Evolutionary conservation across 1,284 basidiomycete genomes (phyloP), one percentile per base, ranked within the genome.

Genomic region (Leccinum pallidistipes): DNA sequence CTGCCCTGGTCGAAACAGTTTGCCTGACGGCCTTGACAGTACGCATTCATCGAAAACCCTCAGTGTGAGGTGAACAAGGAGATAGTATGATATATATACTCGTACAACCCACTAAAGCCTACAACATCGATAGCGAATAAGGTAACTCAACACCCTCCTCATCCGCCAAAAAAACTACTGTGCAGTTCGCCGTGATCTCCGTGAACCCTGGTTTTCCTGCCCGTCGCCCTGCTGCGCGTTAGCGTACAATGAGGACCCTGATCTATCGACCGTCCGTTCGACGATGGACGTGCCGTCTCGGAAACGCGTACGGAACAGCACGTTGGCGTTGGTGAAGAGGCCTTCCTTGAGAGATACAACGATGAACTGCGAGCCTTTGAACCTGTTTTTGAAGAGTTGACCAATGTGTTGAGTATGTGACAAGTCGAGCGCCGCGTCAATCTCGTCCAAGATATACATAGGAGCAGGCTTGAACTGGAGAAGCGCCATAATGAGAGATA

Each of bases 401-500:
- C 97, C 97, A 64, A 99, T 98, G 76, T 98, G 94, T 71, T 97
- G 91, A 8, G 97, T 98, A 72, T 98, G 96, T 54, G 94, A 95
- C 24, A 98, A 80, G 78, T 99, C 97, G 51, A 98, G 85, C 5
- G 96, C 96, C 0, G 96, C 95, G 77, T 98, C 95, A 69, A 99
- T 97, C 79, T 99, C 97, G 78, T 99, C 97, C 24, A 99, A 85
- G 72, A 99, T 98, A 77, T 99, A 98, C 94, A 99, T 97, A 0
- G 95, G 97, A n/a, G 97, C 96, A 2, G 97, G 95, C 74, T 98
- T 98, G 85, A 98, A 98, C 77, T 98, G 96, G 38, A 99, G 85
- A 45, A 99, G 84, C 0, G 96, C 92, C 95, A 99, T 97, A 81
- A 99, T 98, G 55, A 99, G 83, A 10, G 95, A 97, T 2, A 99